Base-by-base conservation (phyloP, 2,329 filamentous ascomycete species). In the Dactylellina haptotyla region DNA sequence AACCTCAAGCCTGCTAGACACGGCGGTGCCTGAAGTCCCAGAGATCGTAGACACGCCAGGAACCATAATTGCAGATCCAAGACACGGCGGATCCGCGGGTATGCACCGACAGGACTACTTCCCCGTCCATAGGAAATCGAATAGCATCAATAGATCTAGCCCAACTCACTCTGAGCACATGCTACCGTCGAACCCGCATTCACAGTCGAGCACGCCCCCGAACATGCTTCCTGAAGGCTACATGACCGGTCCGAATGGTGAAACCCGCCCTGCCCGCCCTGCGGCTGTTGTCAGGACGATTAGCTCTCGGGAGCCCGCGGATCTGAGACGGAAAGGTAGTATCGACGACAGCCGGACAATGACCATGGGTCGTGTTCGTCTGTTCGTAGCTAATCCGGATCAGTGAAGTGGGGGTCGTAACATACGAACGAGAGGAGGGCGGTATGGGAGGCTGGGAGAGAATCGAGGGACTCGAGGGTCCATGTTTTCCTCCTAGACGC, bases 361-460 rank as follows among this genome's bases (percentile, higher is more conserved):
- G 71, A 88, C 86, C 18, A 79, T 82, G 78, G 81, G 80, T 45
- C 85, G 87, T 26, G 88, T 88, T 53, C 86, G 91, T 75, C 85
- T 96, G 69, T 95, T 91, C 81, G 93, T 96, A 79, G 92, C 92
- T 77, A 96, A 96, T 81, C 92, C 92, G 16, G 92, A 95, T 50
- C 69, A 73, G 61, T 72, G 34, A 51, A 86, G 82, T 83, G 70
- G 62, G 50, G 43, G 34, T 20, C 32, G 26, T n/a, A n/a, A n/a
- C n/a, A n/a, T n/a, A 48, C 10, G 20, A 25, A 32, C 25, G 32
- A 10, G 18, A 20, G 20, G 53, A 23, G 20, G 10, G 2, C n/a
- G n/a, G n/a, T n/a, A n/a, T n/a, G n/a, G n/a, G n/a, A n/a, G n/a
- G n/a, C n/a, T n/a, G n/a, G n/a, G n/a, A n/a, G n/a, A n/a, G n/a